Evolutionary conservation across 83 land plant species (phyloP).

Genomic region (Diphasiastrum complanatum): DNA sequence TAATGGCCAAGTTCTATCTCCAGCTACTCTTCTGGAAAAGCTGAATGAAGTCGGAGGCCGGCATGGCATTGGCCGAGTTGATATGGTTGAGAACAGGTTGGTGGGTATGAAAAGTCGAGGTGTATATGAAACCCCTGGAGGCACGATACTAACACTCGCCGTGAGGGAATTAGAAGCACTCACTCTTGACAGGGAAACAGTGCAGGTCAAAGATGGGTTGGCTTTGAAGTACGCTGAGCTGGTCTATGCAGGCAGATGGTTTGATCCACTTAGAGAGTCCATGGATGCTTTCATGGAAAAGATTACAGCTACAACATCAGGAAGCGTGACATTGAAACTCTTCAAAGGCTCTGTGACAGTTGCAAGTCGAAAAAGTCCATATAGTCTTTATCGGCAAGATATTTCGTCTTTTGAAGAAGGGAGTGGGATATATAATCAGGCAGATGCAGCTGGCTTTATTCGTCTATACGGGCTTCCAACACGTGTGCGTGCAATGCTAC

Average conservation of each 20-base stretch:
- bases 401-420: slow-evolving; percentile 94
- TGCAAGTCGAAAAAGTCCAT: slow-evolving; percentile 59
- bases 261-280: slow-evolving; percentile 88
- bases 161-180: slow-evolving; percentile 78
- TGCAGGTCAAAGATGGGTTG: slow-evolving; percentile 70
- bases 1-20: slow-evolving; percentile 77
- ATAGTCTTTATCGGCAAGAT: slow-evolving; percentile 86
- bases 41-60: slow-evolving; percentile 79
- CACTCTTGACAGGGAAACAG: slow-evolving; percentile 85
- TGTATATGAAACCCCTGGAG: slow-evolving; percentile 99
- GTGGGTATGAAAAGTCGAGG: slow-evolving; percentile 99
- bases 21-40: slow-evolving; percentile 67
- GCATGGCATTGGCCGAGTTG: slow-evolving; percentile 90
- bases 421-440: slow-evolving; percentile 79
- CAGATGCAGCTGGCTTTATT: slow-evolving; percentile 99
- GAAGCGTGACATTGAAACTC: slow-evolving; percentile 70
- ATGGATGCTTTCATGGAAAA: slow-evolving; percentile 95
- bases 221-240: slow-evolving; percentile 96
- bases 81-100: slow-evolving; percentile 96
- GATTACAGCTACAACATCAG: slow-evolving; percentile 69
- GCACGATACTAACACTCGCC: slow-evolving; percentile 81
- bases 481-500: slow-evolving; percentile 87
- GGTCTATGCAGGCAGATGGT: slow-evolving; percentile 98
- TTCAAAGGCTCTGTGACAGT: slow-evolving; percentile 81
- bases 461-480: slow-evolving; percentile 88